Percentiles rank a stretch among this genome's conserved stretches.
These are phyloP conservation scores for Ilyonectria mors-panacis DNA, from an alignment of 2,329 filamentous ascomycete genomes.

Conservation along the genomic window DNA sequence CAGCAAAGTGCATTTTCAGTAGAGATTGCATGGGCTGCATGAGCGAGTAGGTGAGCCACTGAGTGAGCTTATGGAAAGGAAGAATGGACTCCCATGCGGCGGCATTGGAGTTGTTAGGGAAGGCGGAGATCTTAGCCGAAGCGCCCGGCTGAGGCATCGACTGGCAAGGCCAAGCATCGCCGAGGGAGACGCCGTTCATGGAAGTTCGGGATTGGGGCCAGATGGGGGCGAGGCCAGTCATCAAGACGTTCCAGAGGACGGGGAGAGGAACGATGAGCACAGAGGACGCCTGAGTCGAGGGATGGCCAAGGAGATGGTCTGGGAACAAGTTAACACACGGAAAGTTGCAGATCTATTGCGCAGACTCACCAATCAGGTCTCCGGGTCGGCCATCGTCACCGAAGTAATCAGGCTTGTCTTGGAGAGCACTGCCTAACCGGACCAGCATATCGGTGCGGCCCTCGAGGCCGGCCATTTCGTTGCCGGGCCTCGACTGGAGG, in stretches of 20 bases:
- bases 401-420: constrained; percentile 85
- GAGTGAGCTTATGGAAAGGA: constrained; percentile 94
- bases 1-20: constrained; percentile 85
- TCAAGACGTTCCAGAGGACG: constrained; percentile 91
- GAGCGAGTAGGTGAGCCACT: constrained; percentile 94
- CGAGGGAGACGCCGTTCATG: constrained; percentile 88
- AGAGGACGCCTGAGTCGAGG: constrained; percentile 89
- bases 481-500: constrained; percentile 86
- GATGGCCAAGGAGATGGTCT: constrained; percentile 95
- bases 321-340: constrained; percentile 35
- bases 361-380: constrained; percentile 86
- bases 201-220: constrained; percentile 91
- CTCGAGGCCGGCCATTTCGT: constrained; percentile 87
- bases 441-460: constrained; percentile 86
- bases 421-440: constrained; percentile 80
- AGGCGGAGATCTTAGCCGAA: constrained; percentile 46
- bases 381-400: constrained; percentile 88
- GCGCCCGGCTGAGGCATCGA: constrained; percentile 79
- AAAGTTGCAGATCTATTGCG: background rate
- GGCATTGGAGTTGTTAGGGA: constrained; percentile 41
- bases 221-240: constrained; percentile 87
- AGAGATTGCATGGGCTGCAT: constrained; percentile 92
- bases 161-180: constrained; percentile 94
- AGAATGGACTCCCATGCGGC: constrained; percentile 81
- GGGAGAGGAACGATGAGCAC: constrained; percentile 89